A percentile compares a stretch with the other conserved stretches of the same genome.
Conservation (phyloP, 1,284 basidiomycete genomes). For the Rhodotorula sp. region DNA sequence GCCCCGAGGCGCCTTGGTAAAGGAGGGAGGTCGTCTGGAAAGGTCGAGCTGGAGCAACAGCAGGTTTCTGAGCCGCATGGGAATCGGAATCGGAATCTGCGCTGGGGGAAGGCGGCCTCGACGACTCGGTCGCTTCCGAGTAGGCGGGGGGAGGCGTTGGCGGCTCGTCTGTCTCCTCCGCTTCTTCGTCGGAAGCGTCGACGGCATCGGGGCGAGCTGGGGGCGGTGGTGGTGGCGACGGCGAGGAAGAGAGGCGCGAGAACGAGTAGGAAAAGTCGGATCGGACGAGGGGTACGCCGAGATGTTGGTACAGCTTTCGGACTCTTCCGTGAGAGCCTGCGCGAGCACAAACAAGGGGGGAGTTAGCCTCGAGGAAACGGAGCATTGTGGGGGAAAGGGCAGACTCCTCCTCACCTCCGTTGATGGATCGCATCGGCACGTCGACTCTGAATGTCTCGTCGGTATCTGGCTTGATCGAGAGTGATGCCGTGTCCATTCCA, state of each 20-base stretch:
- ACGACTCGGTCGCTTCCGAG: constrained; percentile 58
- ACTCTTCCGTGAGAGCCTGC: constrained; percentile 69
- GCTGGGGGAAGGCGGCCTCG: constrained; percentile 32
- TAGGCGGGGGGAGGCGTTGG: too few relatives aligned
- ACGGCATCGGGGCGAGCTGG: not conserved
- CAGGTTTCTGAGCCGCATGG: constrained; percentile 29
- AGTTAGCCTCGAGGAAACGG: not conserved
- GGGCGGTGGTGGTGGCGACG: not conserved
- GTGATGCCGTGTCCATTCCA: constrained; percentile 37
- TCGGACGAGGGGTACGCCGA: constrained; percentile 58
- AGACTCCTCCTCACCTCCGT: constrained; percentile 58
- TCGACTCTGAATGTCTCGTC: constrained; percentile 55
- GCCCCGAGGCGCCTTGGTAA: constrained; percentile 31
- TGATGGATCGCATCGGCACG: constrained; percentile 74
- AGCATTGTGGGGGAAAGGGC: constrained; percentile 10
- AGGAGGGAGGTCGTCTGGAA: constrained; percentile 28
- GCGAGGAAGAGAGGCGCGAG: constrained; percentile 42
- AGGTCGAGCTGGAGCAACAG: constrained; percentile 33
- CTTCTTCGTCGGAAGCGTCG: not conserved
- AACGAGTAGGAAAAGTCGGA: constrained; percentile 69
- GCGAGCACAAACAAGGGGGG: not conserved
- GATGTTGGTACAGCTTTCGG: constrained; percentile 61
- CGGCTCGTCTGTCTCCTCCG: too few relatives aligned
- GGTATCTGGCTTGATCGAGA: constrained; percentile 18
- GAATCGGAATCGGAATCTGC: not conserved